Evolutionary conservation across 805 yeast genomes (phyloP), one percentile per base, ranked within the genome.

Genomic region (Blastobotrys peoriensis): DNA sequence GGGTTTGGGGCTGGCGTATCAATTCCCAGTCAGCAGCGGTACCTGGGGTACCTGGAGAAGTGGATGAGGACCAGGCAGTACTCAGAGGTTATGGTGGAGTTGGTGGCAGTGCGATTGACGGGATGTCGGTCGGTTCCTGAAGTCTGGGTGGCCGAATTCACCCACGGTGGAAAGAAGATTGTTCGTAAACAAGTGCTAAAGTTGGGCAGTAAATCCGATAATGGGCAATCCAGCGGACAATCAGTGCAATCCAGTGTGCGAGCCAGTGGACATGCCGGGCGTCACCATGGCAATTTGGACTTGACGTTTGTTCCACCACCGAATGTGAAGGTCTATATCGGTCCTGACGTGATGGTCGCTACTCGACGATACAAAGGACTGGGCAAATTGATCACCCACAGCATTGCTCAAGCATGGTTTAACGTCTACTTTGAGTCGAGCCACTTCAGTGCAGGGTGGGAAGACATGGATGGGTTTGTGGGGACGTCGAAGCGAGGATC

Each of bases 1-100:
- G 68, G 73, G 3, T 71, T 78, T 37, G 81, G 82, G 2, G 62
- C 64, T 8, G 96, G 96, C 0, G 80, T 91, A 1, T 75, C 86
- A 0, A 85, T 86, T 25, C 48, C 55, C 15, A 79, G 89, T 3
- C 97, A 91, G 61, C 59, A 70, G 20, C 60, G 91, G 37, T 86
- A 79, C 56, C 64, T 88, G 25, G 54, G 63, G 3, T 91, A 91
- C 58, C 79, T 76, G 19, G 74, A 67, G 43, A 40, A 42, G 27
- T 65, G 64, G 61, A 43, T 48, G n/a, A 38, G 47, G 16, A 47
- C 46, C 33, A 46, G 50, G 9, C 36, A 43, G 3, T 40, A 57
- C 37, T 36, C 49, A 10, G 52, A 43, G 1, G 22, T 50, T 21
- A 35, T 46, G 5, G 58, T 53, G 3, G 48, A 44, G 19, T 21